These are phyloP conservation scores for Talaromyces sp. DNA, from an alignment of 2,329 filamentous ascomycete genomes.

Conservation along the genomic window DNA sequence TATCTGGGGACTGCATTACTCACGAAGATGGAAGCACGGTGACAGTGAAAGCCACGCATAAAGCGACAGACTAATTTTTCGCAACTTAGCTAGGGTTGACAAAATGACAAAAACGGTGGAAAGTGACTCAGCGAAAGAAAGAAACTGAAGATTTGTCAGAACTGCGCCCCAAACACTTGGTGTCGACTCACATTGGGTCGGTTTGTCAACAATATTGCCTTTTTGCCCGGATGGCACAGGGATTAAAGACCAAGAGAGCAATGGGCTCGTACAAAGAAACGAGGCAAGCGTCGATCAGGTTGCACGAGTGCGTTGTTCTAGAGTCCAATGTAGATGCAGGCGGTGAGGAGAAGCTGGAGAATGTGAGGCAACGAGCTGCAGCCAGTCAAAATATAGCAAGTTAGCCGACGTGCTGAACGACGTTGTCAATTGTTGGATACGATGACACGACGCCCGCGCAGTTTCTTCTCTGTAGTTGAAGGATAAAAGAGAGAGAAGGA, in stretches of 20 bases:
- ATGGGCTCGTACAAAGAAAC: conserved; percentile 13
- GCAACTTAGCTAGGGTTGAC: neutral
- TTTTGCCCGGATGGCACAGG: neutral
- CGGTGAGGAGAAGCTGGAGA: conserved; percentile 9
- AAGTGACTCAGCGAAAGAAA: neutral
- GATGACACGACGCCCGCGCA: neutral
- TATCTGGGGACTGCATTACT: conserved; percentile 16
- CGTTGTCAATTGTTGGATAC: neutral
- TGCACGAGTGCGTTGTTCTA: conserved; percentile 14
- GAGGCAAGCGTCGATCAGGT: conserved; percentile 14
- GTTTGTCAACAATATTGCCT: conserved; percentile 5
- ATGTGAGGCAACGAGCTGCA: conserved; percentile 13
- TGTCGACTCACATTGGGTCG: conserved; percentile 6
- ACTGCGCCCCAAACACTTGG: neutral
- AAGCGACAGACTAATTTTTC: neutral
- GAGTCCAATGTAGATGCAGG: conserved; percentile 9
- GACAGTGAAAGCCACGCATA: neutral
- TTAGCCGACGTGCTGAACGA: neutral
- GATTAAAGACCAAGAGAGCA: neutral
- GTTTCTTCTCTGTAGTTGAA: neutral
- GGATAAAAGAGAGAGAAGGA: neutral
- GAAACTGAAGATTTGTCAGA: neutral
- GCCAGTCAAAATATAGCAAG: conserved; percentile 15
- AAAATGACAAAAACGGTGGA: neutral
- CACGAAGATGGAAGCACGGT: neutral